Evolutionary conservation across 148 eudicot genomes (phyloP).

Genomic region (Rhododendron simsii): DNA sequence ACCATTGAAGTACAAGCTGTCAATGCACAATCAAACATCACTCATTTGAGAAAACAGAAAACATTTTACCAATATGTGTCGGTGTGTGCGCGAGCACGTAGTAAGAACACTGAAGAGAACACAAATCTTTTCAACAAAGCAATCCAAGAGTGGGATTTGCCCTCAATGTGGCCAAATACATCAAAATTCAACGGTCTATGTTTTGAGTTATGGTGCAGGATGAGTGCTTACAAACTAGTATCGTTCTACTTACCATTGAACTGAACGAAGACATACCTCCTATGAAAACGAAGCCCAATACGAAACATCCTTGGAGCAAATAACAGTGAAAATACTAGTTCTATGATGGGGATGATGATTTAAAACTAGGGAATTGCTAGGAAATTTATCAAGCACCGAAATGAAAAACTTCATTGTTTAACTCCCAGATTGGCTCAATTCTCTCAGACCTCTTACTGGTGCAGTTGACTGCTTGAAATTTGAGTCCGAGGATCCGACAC

Average conservation of each 20-base stretch:
- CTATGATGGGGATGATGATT: neutral
- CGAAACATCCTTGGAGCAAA: neutral
- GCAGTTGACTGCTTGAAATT: neutral
- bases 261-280: neutral
- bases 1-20: slow-evolving; percentile 71
- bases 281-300: neutral
- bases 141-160: neutral
- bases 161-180: neutral
- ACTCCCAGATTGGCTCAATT: neutral
- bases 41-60: neutral
- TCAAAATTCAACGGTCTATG: neutral
- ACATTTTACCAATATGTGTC: neutral
- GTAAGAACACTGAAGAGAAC: neutral
- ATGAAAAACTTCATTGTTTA: neutral
- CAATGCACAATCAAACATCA: slow-evolving; percentile 1
- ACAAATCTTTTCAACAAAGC: neutral
- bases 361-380: neutral
- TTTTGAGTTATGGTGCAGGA: neutral
- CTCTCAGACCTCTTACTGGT: neutral
- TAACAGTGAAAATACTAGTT: neutral
- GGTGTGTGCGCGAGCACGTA: neutral
- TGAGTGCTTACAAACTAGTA: neutral
- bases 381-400: neutral
- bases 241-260: neutral
- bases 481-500: neutral